Base-by-base conservation (phyloP, 441 rosid genomes). In the Arabidopsis hybrid region DNA sequence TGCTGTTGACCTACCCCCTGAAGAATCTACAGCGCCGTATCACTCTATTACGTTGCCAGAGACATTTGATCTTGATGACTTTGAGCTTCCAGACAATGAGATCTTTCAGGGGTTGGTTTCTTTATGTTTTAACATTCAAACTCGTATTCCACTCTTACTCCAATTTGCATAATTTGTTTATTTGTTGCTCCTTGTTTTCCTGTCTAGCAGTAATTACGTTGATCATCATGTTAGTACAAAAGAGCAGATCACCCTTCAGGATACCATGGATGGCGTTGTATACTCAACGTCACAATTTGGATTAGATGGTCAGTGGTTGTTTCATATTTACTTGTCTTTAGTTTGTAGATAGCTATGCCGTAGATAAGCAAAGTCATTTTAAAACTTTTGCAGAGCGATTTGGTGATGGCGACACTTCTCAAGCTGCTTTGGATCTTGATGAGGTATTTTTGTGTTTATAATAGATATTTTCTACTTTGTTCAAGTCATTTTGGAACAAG, bases 51-150 rank as follows among this genome's bases (percentile, higher is more conserved):
- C 99, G 16, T 85, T 96, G 88, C 99, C 99, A 1, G 99, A 96
- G 90, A 96, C 99, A 39, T 96, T 96, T 86, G 99, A 96, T 86
- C 99, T 96, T 76, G 99, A 93, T 84, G 99, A 96, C 74, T 96
- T 96, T 86, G 99, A 96, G 93, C 91, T 96, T 71, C 99, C 98
- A 81, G 97, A 96, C 71, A 92, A 86, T 82, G 99, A 93, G 72
- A 84, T 90, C 32, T 88, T 90, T 76, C 98, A 93, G 78, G 96
- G 98, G 99, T 96, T 69, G 82, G 98, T 90, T 81, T 62, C 57
- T 55, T 13, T n/a, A 49, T 53, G 12, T 8, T 55, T 60, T 51
- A 47, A 71, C 4, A 40, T 36, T 52, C 57, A 65, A 32, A 21
- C 62, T 45, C 7, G 38, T 42, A n/a, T 72, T 42, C 8, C 26